Percentiles rank a stretch among this genome's conserved stretches.
phyloP scores from a whole-genome alignment of 2,329 filamentous ascomycete species.

The Colletotrichum spaethianum region DNA sequence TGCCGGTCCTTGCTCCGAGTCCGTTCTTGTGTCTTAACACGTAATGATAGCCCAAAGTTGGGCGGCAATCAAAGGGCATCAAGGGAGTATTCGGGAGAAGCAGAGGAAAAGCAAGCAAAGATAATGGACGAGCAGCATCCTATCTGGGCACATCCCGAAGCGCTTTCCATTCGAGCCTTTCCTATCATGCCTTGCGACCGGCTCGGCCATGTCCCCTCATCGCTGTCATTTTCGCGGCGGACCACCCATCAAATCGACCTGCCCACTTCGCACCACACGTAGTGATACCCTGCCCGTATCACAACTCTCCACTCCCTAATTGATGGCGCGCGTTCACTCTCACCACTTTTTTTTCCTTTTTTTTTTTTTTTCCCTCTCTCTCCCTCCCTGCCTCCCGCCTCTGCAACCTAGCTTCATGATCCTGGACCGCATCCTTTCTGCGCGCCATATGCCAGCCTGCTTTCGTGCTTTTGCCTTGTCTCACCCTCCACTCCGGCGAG shows the following conservation, averaged over 20 bases:
- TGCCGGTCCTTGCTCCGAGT: not conserved
- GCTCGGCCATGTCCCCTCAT: slow-evolving; percentile 12
- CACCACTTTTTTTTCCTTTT: slow-evolving; percentile 30
- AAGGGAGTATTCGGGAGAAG: not conserved
- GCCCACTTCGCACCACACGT: slow-evolving; percentile 40
- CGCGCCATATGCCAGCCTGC: slow-evolving; percentile 42
- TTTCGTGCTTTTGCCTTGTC: slow-evolving; percentile 41
- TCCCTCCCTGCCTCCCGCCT: slow-evolving; percentile 14
- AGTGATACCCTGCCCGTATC: slow-evolving; percentile 41
- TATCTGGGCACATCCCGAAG: slow-evolving; percentile 11
- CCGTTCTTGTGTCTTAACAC: not conserved
- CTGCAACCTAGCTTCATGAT: slow-evolving; percentile 25
- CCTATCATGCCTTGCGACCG: slow-evolving; percentile 18
- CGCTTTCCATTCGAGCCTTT: slow-evolving; percentile 1
- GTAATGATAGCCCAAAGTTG: not conserved
- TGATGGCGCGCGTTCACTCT: slow-evolving; percentile 34
- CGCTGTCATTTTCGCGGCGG: slow-evolving; percentile 29
- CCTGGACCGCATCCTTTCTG: slow-evolving; percentile 25
- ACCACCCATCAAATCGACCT: slow-evolving; percentile 19
- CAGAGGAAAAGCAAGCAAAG: not conserved
- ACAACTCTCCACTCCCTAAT: slow-evolving; percentile 39
- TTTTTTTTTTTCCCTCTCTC: not conserved
- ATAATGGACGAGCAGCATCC: slow-evolving; percentile 1
- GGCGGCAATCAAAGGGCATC: slow-evolving; percentile 4
- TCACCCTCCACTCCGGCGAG: slow-evolving; percentile 33